These are phyloP conservation scores for Kodamaea sp. DNA, from an alignment of 1,139 yeast species.

Conservation along the genomic window DNA sequence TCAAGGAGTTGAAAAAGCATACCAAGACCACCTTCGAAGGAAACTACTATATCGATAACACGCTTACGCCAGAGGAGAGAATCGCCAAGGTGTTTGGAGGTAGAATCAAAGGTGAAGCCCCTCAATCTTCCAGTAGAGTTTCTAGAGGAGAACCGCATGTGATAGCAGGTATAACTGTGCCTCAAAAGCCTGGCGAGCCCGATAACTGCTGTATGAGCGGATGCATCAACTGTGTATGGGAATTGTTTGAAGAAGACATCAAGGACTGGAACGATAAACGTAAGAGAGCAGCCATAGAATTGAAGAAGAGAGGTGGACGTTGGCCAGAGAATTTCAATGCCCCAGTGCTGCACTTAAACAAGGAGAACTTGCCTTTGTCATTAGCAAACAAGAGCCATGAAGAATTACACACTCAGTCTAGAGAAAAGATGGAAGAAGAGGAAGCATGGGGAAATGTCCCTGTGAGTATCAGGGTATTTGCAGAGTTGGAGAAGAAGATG, in stretches of 20 bases:
- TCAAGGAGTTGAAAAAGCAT: slow-evolving; percentile 19
- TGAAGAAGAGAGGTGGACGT: slow-evolving; percentile 49
- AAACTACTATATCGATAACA: slow-evolving; percentile 34
- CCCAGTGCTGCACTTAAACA: slow-evolving; percentile 45
- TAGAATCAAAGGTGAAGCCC: slow-evolving; percentile 54
- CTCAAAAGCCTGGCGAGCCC: slow-evolving; percentile 81
- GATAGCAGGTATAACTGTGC: slow-evolving; percentile 77
- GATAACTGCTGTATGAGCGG: slow-evolving; percentile 98
- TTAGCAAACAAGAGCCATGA: slow-evolving; percentile 17
- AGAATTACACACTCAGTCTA: slow-evolving; percentile 12
- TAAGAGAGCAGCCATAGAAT: slow-evolving; percentile 56
- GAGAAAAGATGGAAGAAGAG: slow-evolving; percentile 21
- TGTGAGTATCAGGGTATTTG: slow-evolving; percentile 74
- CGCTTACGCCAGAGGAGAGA: slow-evolving; percentile 47
- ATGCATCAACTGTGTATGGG: slow-evolving; percentile 97
- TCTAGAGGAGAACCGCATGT: slow-evolving; percentile 40
- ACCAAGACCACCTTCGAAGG: slow-evolving; percentile 47
- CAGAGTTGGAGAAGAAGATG: slow-evolving; percentile 73
- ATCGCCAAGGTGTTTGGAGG: slow-evolving; percentile 59
- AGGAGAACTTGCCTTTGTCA: slow-evolving; percentile 37
- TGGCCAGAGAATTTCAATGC: slow-evolving; percentile 88
- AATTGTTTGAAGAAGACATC: slow-evolving; percentile 81
- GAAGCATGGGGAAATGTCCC: slow-evolving; percentile 72
- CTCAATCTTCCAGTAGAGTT: slow-evolving; percentile 52
- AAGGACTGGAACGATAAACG: slow-evolving; percentile 75